phyloP scores from a whole-genome alignment of 805 yeast genomes.

The Kazachstania viticola region DNA sequence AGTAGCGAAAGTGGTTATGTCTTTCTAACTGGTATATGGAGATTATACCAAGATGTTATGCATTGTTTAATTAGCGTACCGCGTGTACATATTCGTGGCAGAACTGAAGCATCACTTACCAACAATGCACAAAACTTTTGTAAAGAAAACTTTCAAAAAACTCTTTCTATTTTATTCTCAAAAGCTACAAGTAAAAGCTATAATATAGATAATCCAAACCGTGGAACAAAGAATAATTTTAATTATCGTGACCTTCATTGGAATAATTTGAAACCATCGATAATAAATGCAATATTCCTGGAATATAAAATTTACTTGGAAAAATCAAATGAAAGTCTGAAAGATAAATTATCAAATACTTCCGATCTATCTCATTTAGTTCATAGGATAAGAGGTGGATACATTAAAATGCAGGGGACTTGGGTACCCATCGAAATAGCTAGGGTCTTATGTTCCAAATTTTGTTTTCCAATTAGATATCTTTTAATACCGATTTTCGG shows the following conservation, averaged over 20 bases:
- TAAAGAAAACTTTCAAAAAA: constrained; percentile 4
- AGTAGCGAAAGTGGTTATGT: constrained; percentile 76
- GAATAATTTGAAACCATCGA: constrained; percentile 13
- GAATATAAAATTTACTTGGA: background rate
- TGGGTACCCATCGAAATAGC: constrained; percentile 76
- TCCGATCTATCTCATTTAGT: constrained; percentile 13
- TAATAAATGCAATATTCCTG: too few relatives aligned
- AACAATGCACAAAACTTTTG: constrained; percentile 11
- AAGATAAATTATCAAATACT: constrained; percentile 3
- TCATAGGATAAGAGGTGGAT: constrained; percentile 81
- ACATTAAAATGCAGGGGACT: constrained; percentile 84
- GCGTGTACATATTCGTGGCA: too few relatives aligned
- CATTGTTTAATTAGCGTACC: constrained; percentile 12
- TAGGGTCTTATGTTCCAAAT: constrained; percentile 51
- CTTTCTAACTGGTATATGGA: constrained; percentile 83
- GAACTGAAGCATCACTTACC: background rate
- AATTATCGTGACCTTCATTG: constrained; percentile 25
- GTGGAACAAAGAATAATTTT: constrained; percentile 1
- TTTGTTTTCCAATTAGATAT: constrained; percentile 68
- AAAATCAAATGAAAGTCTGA: constrained; percentile 9
- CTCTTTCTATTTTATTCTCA: background rate
- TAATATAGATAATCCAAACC: background rate
- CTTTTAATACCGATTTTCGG: constrained; percentile 78
- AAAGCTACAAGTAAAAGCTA: background rate
- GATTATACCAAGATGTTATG: constrained; percentile 31